Conservation (phyloP, 352 stramenopile species). For the Phytophthora citrophthora region DNA sequence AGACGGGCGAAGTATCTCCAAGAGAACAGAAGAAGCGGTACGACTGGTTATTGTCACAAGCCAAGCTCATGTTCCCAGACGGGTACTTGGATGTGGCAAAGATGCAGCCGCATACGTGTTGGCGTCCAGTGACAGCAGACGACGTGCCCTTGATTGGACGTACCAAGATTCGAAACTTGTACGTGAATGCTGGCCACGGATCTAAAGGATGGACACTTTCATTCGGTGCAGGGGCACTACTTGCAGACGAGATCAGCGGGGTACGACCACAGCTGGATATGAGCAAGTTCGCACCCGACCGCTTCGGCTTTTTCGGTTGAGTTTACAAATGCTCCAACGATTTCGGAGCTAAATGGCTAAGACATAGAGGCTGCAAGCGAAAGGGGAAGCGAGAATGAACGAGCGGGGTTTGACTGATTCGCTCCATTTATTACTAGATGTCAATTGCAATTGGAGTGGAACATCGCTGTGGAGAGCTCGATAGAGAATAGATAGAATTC, state of each 20-base stretch:
- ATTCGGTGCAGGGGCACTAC: slow-evolving; percentile 75
- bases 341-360: slow-evolving; percentile 22
- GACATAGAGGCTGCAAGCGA: slow-evolving; percentile 31
- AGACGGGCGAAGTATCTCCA: slow-evolving; percentile 67
- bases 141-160: slow-evolving; percentile 84
- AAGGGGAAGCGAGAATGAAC: slow-evolving; percentile 10
- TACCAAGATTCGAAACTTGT: slow-evolving; percentile 83
- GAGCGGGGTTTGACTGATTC: slow-evolving; percentile 11
- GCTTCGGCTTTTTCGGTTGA: slow-evolving; percentile 79
- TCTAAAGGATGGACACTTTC: slow-evolving; percentile 89
- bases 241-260: slow-evolving; percentile 86
- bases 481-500: slow-evolving; percentile 42
- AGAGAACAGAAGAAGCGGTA: slow-evolving; percentile 77
- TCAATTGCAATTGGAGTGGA: slow-evolving; percentile 4
- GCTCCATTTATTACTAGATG: not conserved
- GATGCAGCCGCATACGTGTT: slow-evolving; percentile 85
- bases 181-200: slow-evolving; percentile 85
- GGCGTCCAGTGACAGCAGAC: slow-evolving; percentile 83
- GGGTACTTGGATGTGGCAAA: slow-evolving; percentile 80
- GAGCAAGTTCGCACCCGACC: slow-evolving; percentile 80
- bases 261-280: slow-evolving; percentile 81
- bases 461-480: slow-evolving; percentile 12
- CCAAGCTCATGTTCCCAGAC: slow-evolving; percentile 82
- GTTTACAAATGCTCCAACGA: slow-evolving; percentile 11
- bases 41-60: slow-evolving; percentile 78